Base-by-base conservation (phyloP, 257 asterid genomes). In the Cynanchum wilfordii region DNA sequence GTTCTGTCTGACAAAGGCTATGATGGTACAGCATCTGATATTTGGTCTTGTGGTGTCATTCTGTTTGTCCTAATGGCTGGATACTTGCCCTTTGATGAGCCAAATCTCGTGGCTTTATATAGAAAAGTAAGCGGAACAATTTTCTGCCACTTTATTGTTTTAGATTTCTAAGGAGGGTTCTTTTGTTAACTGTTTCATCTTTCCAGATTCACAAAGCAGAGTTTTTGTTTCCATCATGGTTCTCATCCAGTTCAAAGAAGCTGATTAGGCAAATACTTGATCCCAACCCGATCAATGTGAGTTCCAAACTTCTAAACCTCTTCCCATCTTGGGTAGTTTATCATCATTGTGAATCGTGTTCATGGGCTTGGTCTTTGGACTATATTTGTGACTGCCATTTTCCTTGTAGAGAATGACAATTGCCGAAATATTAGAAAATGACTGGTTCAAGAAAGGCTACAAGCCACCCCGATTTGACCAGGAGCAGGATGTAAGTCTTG, bases 11-110 rank as follows among this genome's bases (percentile, higher is more conserved):
- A 87, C 66, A 87, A 89, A 86, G 97, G 95, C 68, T 87, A 89
- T 77, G 84, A 87, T 82, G 97, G 97, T 77, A 83, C 91, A 58
- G 69, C 96, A 57, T 84, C 92, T 67, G 97, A 91, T 84, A 74
- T 91, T 52, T 91, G 97, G 97, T 91, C 97, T 71, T 89, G 92
- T 78, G 97, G 97, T 57, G 94, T 91, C 81, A 91, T 91, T 80
- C 89, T 91, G 33, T 91, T 87, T 79, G 97, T 91, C 75, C 80
- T 91, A 58, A 86, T 89, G 89, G 89, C 96, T 62, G 96, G 91
- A 69, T 91, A 85, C 81, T 81, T 91, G 58, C 97, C 96, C 65
- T 91, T 91, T 44, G 87, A 91, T 71, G 90, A 91, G 80, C 85
- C 90, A 75, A 89, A 79, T 76, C 86, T 91, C 67, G 7, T 69